phyloP scores from a whole-genome alignment of 345 rosid genomes.

The Zanthoxylum bungeanum region DNA sequence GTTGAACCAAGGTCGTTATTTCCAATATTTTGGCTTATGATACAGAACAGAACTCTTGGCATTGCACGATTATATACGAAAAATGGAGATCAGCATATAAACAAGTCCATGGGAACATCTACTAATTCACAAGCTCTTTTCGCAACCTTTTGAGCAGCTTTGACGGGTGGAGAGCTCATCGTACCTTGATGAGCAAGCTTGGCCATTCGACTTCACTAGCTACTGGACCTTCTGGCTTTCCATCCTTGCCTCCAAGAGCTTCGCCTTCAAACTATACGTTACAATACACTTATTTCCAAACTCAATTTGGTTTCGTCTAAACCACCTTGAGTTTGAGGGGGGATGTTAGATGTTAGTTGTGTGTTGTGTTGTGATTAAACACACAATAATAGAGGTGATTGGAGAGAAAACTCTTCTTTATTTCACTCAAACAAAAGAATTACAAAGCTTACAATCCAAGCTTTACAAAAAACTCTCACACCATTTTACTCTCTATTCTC shows the following conservation, averaged over 20 bases:
- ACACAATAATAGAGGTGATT: no score
- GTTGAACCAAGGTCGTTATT: constrained; percentile 4
- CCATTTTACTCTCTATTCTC: no score
- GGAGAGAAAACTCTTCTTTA: no score
- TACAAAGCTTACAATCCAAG: no score
- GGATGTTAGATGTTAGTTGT: no score
- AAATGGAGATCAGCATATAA: neutral
- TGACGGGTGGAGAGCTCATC: constrained; percentile 9
- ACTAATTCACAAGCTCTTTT: constrained; percentile 10
- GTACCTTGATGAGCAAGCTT: constrained; percentile 3
- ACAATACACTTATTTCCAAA: no score
- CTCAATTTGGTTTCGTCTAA: no score
- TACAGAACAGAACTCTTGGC: constrained; percentile 6
- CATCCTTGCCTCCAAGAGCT: constrained; percentile 85
- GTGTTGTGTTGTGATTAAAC: no score
- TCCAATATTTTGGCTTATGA: neutral
- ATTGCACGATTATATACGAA: constrained; percentile 7
- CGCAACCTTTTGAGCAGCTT: constrained; percentile 2
- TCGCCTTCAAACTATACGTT: constrained; percentile 81
- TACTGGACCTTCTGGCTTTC: constrained; percentile 68
- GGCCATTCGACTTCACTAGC: constrained; percentile 5
- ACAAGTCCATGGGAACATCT: neutral
- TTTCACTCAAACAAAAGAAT: no score
- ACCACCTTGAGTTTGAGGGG: no score
- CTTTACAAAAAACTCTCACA: no score